These are phyloP conservation scores for Penstemon davidsonii DNA, from an alignment of 257 asterid genomes.

Conservation along the genomic window DNA sequence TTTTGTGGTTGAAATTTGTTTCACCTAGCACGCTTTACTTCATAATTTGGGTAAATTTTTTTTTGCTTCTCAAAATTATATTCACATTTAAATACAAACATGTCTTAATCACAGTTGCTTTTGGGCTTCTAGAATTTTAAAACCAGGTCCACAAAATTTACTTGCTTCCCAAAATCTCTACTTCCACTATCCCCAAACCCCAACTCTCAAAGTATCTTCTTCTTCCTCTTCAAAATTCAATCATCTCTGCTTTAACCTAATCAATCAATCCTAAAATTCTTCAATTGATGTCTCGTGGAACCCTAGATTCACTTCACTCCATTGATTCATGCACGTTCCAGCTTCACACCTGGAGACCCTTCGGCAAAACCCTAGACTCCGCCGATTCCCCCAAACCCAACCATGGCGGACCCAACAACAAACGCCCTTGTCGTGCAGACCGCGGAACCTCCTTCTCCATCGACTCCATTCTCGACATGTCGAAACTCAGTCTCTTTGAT, in stretches of 20 bases:
- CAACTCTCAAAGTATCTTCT: not conserved
- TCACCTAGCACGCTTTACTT: no score
- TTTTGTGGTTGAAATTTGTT: no score
- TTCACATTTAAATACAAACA: no score
- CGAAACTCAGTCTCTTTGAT: conserved; percentile 77
- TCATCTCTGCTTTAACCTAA: conserved; percentile 22
- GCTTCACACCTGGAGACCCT: conserved; percentile 48
- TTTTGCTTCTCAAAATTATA: no score
- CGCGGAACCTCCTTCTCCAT: conserved; percentile 73
- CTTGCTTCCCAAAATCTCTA: no score
- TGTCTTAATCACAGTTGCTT: no score
- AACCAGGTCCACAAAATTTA: no score
- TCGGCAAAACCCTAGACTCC: conserved; percentile 50
- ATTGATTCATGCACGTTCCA: conserved; percentile 73
- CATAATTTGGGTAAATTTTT: no score
- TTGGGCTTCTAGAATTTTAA: no score
- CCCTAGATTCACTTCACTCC: conserved; percentile 55
- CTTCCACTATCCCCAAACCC: not conserved
- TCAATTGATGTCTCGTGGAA: conserved; percentile 47
- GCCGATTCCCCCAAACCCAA: conserved; percentile 56
- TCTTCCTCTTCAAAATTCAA: not conserved
- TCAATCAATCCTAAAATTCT: no score
- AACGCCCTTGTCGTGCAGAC: conserved; percentile 84
- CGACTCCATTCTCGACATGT: conserved; percentile 76
- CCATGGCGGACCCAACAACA: conserved; percentile 46